A percentile compares a stretch with the other conserved stretches of the same genome.
These are phyloP conservation scores for Lactifluus piperatus DNA, from an alignment of 768 basidiomycete genomes.

Conservation along the genomic window DNA sequence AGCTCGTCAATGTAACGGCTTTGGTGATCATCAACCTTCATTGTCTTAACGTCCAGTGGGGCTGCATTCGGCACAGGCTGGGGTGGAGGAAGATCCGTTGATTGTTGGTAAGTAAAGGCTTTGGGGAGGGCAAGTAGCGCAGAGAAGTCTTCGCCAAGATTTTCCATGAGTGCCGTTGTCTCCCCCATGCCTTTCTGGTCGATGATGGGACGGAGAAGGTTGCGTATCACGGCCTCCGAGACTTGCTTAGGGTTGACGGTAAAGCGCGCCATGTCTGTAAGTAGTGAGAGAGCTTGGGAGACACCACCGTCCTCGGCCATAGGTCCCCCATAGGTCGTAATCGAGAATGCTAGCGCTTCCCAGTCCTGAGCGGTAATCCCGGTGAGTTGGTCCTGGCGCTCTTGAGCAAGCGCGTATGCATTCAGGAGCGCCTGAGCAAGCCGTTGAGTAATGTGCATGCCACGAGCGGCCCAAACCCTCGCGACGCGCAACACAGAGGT, in stretches of 20 bases:
- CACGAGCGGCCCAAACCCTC: constrained; percentile 28
- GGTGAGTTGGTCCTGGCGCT: constrained; percentile 22
- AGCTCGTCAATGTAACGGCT: constrained; percentile 28
- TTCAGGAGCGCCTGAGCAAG: constrained; percentile 36
- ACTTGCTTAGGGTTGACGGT: constrained; percentile 3
- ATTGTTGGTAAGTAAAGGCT: not conserved
- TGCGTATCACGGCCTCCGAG: constrained; percentile 4
- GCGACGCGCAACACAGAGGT: constrained; percentile 28
- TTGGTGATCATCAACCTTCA: constrained; percentile 25
- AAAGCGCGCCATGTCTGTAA: constrained; percentile 13
- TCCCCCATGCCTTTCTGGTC: constrained; percentile 10
- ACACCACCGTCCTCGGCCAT: constrained; percentile 10
- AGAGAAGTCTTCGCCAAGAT: constrained; percentile 29
- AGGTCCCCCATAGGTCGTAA: constrained; percentile 15
- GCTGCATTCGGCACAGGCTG: not conserved
- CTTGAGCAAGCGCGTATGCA: constrained; percentile 35
- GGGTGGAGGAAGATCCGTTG: constrained; percentile 10
- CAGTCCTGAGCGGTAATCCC: constrained; percentile 36
- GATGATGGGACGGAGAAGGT: constrained; percentile 6
- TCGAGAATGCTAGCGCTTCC: constrained; percentile 38
- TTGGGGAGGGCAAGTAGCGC: constrained; percentile 25
- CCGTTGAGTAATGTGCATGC: constrained; percentile 27
- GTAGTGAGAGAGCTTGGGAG: constrained; percentile 18
- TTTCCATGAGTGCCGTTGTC: constrained; percentile 3
- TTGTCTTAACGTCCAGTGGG: not conserved